Evolutionary conservation across 768 basidiomycete species (phyloP).

Genomic region (Lentinula lateritia): DNA sequence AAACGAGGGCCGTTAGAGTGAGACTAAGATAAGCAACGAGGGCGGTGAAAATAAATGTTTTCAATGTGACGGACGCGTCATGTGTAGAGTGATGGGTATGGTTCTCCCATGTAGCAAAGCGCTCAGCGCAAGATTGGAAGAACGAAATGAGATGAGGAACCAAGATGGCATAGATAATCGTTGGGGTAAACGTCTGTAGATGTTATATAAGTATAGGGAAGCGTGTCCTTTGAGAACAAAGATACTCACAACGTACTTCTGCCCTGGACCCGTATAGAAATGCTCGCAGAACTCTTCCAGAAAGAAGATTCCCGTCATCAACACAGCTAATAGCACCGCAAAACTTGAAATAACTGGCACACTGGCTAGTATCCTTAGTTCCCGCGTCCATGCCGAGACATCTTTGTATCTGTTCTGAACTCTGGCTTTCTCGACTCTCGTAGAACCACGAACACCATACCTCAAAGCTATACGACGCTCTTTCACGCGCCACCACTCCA

Average conservation of each 20-base stretch:
- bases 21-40: conserved; percentile 90
- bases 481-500: conserved; percentile 88
- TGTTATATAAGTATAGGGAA: not conserved
- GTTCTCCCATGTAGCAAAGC: conserved; percentile 87
- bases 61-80: conserved; percentile 77
- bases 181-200: conserved; percentile 70
- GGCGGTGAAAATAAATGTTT: conserved; percentile 84
- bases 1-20: conserved; percentile 91
- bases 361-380: conserved; percentile 60
- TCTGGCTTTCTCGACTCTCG: conserved; percentile 69
- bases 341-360: conserved; percentile 72
- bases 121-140: conserved; percentile 63
- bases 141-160: conserved; percentile 75
- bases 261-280: conserved; percentile 84
- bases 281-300: conserved; percentile 88
- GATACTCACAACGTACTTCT: conserved; percentile 64
- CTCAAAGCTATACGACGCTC: conserved; percentile 79
- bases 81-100: conserved; percentile 77
- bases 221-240: not conserved
- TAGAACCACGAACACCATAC: conserved; percentile 76
- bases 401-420: conserved; percentile 47
- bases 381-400: conserved; percentile 70
- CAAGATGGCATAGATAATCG: conserved; percentile 72
- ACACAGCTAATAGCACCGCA: conserved; percentile 56
- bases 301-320: conserved; percentile 80